Percentiles rank a stretch among this genome's conserved stretches.
phyloP scores from a whole-genome alignment of 148 eudicot species.

The Chenopodium formosanum region DNA sequence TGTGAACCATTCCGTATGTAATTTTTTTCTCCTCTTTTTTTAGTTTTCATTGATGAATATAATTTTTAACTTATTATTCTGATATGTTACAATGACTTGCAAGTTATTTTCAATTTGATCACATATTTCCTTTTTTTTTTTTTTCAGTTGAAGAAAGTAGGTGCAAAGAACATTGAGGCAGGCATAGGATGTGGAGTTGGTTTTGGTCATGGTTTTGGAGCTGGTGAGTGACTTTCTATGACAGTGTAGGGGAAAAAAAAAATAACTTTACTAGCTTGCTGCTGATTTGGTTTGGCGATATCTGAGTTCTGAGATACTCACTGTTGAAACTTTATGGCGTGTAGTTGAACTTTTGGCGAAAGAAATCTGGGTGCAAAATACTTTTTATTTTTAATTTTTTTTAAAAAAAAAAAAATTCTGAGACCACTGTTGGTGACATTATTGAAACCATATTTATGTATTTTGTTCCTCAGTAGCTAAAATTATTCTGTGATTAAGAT shows the following conservation, averaged over 20 bases:
- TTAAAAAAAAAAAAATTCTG: neutral
- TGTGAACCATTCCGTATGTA: slow-evolving; percentile 74
- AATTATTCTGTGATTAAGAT: neutral
- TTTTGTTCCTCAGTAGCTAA: neutral
- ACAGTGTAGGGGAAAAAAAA: neutral
- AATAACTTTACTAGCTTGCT: slow-evolving; percentile 3
- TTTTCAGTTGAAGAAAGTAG: slow-evolving; percentile 70
- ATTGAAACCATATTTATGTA: neutral
- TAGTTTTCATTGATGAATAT: neutral
- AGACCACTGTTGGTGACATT: neutral
- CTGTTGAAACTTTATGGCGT: neutral
- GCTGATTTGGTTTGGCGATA: neutral
- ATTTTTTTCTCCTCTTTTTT: slow-evolving; percentile 13
- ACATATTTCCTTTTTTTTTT: neutral
- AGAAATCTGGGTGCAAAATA: neutral
- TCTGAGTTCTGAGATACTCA: neutral
- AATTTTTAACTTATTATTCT: neutral
- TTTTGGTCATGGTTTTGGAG: slow-evolving; percentile 95
- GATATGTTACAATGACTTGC: neutral
- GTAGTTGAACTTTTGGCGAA: neutral
- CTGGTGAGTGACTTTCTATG: slow-evolving; percentile 52
- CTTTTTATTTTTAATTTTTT: neutral
- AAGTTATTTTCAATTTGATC: neutral
- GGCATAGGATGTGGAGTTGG: slow-evolving; percentile 99
- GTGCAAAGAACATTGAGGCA: slow-evolving; percentile 78